Evolutionary conservation across 2,329 filamentous ascomycete genomes (phyloP).

Genomic region (Talaromyces sp.): DNA sequence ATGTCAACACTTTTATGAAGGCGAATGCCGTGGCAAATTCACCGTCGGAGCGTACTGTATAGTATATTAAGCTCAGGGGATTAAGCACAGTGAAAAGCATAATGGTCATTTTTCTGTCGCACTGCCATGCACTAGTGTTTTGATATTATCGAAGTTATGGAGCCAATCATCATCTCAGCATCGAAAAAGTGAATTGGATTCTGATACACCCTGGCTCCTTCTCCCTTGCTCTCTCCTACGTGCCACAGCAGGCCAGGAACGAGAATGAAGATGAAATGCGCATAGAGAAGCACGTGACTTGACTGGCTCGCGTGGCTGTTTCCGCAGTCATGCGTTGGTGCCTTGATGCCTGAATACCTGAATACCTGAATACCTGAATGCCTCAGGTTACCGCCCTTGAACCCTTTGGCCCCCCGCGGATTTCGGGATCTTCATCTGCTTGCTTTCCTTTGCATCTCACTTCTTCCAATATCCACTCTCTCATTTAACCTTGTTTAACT

Average conservation of each 20-base stretch:
- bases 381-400: conserved; percentile 1
- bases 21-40: too few species aligned
- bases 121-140: conserved; percentile 9
- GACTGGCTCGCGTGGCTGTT: too few species aligned
- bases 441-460: background rate
- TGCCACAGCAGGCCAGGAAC: background rate
- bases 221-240: too few species aligned
- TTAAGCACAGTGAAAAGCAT: too few species aligned
- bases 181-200: background rate
- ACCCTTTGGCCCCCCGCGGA: background rate
- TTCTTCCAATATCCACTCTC: background rate
- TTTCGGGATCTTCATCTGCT: background rate
- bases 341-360: conserved; percentile 12
- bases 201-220: too few species aligned
- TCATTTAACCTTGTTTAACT: background rate
- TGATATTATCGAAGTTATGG: background rate
- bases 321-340: too few species aligned
- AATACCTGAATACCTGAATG: too few species aligned
- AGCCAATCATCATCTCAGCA: background rate
- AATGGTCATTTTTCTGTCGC: background rate
- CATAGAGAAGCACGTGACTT: background rate
- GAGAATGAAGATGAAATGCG: background rate
- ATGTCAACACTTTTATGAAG: too few species aligned
- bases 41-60: too few species aligned
- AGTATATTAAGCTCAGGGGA: too few species aligned